Evolutionary conservation across 2,329 filamentous ascomycete species (phyloP).

Genomic region (Cordyceps javanica): DNA sequence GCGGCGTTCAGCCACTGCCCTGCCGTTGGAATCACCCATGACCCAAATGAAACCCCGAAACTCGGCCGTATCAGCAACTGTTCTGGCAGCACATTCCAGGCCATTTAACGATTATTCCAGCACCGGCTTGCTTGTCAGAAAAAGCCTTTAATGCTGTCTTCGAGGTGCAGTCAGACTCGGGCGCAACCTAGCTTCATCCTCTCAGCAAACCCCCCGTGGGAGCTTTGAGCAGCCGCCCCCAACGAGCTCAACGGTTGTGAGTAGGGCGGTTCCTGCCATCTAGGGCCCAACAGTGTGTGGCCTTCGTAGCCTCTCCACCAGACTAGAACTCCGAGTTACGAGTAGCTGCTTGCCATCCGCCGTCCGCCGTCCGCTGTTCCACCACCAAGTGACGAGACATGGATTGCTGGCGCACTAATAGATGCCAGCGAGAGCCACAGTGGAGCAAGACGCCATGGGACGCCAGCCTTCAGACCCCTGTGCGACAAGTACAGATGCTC

Average conservation of each 20-base stretch:
- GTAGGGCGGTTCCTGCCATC: not conserved
- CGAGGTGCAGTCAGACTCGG: not conserved
- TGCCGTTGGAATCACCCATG: not conserved
- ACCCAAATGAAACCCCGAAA: not conserved
- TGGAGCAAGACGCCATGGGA: slow-evolving; percentile 2
- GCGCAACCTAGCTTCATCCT: not conserved
- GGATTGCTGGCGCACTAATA: slow-evolving; percentile 1
- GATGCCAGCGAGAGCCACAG: slow-evolving; percentile 5
- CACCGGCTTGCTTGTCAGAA: not conserved
- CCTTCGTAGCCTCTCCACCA: not conserved
- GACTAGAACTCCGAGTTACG: not conserved
- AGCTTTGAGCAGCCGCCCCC: not conserved
- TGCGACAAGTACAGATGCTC: slow-evolving; percentile 1
- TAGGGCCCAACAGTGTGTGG: not conserved
- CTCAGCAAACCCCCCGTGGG: not conserved
- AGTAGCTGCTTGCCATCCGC: not conserved
- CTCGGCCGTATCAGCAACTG: not conserved
- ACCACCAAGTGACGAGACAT: slow-evolving; percentile 3
- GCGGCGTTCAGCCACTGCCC: not conserved
- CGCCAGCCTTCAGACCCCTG: slow-evolving; percentile 6
- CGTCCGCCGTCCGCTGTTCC: not conserved
- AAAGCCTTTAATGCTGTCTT: not conserved
- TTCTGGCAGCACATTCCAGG: slow-evolving; percentile 1
- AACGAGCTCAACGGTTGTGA: slow-evolving; percentile 1
- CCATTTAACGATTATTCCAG: not conserved